Evolutionary conservation across 495 filamentous ascomycete species (phyloP), one percentile per base, ranked within the genome.

Genomic region (Penicillium chermesinum): DNA sequence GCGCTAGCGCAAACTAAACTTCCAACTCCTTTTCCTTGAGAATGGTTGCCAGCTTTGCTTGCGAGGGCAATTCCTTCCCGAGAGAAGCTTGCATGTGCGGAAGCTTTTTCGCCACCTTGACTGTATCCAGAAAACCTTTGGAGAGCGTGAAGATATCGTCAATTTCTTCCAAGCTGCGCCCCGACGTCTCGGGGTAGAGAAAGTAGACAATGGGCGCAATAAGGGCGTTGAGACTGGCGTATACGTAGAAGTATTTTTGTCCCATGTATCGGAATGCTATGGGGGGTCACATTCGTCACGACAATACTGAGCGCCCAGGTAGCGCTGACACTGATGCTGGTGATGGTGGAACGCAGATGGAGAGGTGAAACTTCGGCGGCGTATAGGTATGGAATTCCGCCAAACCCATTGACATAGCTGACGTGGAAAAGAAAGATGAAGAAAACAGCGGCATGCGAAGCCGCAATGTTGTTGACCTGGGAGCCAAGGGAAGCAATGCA

Each of bases 151-250:
- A 73, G 62, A 82, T 79, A 56, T 76, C 73, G 46, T 83, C 78
- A 18, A 82, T 75, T 41, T 77, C 72, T 47, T 81, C 79, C 17
- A 81, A 49, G 1, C 66, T 72, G 7, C 75, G 68, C 5, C 73
- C 75, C 42, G 74, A 73, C 25, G 75, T 74, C 53, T 82, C 78
- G 0, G 79, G 80, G 22, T 79, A 77, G 46, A 77, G 67, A 46
- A 39, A 40, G 40, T 47, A 54, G 7, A 57, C 14, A 60, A 73
- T 10, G n/a, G 42, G 54, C 37, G 55, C 41, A 35, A 59, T 56
- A 1, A 41, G 14, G 1, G 35, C 21, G 38, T 62, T 61, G 4
- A 63, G 12, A 1, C 42, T 49, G 0, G 57, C 54, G 34, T 50
- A 64, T 0, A 64, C 27, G 20, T 61, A 41, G 21, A 57, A 64